Evolutionary conservation across 768 basidiomycete species (phyloP).

Genomic region (Naganishia antarctica): DNA sequence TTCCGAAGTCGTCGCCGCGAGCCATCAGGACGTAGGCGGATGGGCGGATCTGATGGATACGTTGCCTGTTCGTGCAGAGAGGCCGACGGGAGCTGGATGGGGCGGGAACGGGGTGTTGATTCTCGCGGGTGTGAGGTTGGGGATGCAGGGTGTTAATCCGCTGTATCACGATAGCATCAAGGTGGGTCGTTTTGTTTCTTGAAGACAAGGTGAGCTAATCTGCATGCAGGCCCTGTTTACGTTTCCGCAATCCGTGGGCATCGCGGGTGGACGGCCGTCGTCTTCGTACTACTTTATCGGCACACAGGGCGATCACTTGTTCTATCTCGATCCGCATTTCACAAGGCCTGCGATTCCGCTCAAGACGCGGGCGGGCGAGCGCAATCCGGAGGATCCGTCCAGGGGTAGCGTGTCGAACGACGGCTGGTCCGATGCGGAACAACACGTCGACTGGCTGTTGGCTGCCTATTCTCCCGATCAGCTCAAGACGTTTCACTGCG

Average conservation of each 20-base stretch:
- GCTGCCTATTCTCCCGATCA: slow-evolving; percentile 68
- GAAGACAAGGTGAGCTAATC: not conserved
- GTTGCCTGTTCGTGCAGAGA: slow-evolving; percentile 17
- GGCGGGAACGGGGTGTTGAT: slow-evolving; percentile 79
- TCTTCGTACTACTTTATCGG: slow-evolving; percentile 98
- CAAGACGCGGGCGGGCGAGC: not conserved
- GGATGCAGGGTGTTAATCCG: slow-evolving; percentile 88
- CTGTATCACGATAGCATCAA: slow-evolving; percentile 85
- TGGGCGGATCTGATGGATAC: slow-evolving; percentile 30
- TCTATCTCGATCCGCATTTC: slow-evolving; percentile 56
- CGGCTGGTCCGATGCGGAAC: too few relatives aligned
- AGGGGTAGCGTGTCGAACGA: too few relatives aligned
- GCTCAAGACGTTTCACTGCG: slow-evolving; percentile 88
- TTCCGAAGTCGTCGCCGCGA: slow-evolving; percentile 78
- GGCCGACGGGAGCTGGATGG: slow-evolving; percentile 54
- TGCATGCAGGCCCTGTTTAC: slow-evolving; percentile 71
- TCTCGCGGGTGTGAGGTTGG: slow-evolving; percentile 77
- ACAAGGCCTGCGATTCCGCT: slow-evolving; percentile 71
- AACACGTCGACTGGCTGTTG: slow-evolving; percentile 54
- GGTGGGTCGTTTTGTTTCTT: slow-evolving; percentile 49
- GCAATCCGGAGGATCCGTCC: too few relatives aligned
- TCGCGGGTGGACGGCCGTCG: slow-evolving; percentile 92
- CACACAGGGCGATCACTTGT: slow-evolving; percentile 75
- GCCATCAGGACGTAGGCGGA: slow-evolving; percentile 43
- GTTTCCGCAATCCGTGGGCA: slow-evolving; percentile 92